Base-by-base conservation (phyloP, 257 asterid species). In the Fraxinus pennsylvanica region DNA sequence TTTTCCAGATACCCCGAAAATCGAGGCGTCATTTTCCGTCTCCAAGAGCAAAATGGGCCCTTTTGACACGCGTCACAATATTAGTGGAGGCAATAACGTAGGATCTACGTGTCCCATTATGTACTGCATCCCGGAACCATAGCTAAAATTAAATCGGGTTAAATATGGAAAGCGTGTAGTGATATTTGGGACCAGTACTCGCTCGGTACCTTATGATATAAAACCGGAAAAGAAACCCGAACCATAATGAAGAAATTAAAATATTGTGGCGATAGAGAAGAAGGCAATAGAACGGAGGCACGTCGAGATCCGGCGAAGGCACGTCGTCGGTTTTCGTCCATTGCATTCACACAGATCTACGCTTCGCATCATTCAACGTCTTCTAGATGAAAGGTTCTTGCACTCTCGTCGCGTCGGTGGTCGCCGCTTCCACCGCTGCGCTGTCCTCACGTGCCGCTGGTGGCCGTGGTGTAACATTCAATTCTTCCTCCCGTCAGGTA, bases 311-410 rank as follows among this genome's bases (percentile, higher is more conserved):
- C 90, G 88, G 85, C 88, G 90, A 75, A 68, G 33, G 41, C 8
- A 52, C 36, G n/a, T 78, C 85, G 91, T 88, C 89, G 89, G 91
- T 22, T 88, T 87, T 87, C 88, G 71, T 76, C 80, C 81, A 39
- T 38, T 72, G 12, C 8, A 39, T 32, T 61, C 57, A 27, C 57
- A 15, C 33, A 52, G 77, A 79, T 74, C 45, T 66, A 22, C 74
- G 35, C 1, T 25, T 41, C 43, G 21, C 14, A 3, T 33, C 43
- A 35, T 39, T 32, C 17, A 68, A 50, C 71, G 63, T 17, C 47
- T 38, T 33, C 61, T 68, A 38, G 79, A 89, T 89, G 93, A 89
- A 87, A 86, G 90, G 77, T 68, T 8, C 90, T 67, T 74, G 80
- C 69, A 76, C 86, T 38, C 81, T 89, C 45, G 78, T 85, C 45